A percentile compares a stretch with the other conserved stretches of the same genome.
Evolutionary conservation across 1,139 yeast genomes (phyloP).

Genomic region (Hemisphaericaspora subhashii): DNA sequence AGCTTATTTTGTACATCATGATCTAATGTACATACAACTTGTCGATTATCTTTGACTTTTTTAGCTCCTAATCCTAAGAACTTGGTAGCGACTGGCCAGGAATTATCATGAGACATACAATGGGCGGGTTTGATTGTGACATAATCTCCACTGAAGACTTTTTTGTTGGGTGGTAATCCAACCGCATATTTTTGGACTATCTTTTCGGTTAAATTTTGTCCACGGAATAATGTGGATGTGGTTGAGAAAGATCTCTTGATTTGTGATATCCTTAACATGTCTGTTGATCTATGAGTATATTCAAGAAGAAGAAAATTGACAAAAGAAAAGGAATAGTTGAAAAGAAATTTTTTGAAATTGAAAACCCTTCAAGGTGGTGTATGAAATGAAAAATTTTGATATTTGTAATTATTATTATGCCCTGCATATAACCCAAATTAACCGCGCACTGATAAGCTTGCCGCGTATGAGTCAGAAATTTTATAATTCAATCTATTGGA

Average conservation of each 20-base stretch:
- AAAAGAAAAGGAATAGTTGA: neutral
- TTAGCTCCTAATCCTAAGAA: conserved; percentile 94
- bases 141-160: conserved; percentile 87
- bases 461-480: conserved; percentile 30
- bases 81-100: conserved; percentile 98
- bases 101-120: conserved; percentile 98
- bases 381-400: conserved; percentile 1
- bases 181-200: conserved; percentile 93
- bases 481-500: conserved; percentile 24
- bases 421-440: conserved; percentile 1
- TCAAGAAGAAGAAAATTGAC: neutral
- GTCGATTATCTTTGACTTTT: conserved; percentile 76
- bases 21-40: conserved; percentile 92
- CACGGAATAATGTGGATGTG: conserved; percentile 26
- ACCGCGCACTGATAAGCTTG: conserved; percentile 4
- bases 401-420: neutral
- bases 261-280: conserved; percentile 9
- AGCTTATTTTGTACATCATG: conserved; percentile 95
- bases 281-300: neutral
- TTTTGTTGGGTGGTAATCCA: conserved; percentile 60
- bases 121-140: conserved; percentile 94
- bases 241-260: conserved; percentile 11
- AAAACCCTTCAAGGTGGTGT: neutral
- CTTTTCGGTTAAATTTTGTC: conserved; percentile 91
- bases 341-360: too few relatives aligned